Evolutionary conservation across 2,329 filamentous ascomycete species (phyloP), one percentile per base, ranked within the genome.

Genomic region (Plenodomus lindquistii): DNA sequence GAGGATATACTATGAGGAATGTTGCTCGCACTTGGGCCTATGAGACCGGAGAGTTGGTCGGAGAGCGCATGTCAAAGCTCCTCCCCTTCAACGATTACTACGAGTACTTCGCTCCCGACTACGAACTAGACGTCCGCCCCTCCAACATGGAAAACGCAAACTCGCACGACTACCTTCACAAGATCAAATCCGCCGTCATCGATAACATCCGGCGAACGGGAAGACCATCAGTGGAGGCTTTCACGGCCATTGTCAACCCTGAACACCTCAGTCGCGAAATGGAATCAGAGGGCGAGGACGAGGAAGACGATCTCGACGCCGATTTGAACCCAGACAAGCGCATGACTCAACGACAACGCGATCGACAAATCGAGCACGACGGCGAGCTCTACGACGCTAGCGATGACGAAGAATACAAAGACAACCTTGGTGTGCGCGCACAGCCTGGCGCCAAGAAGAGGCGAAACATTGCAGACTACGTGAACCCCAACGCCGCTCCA

Each of bases 31-130:
- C 84, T 1, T 86, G 82, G 84, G 78, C 78, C 18, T 83, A 78
- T 61, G 76, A 97, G 84, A 80, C 78, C 1, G 93, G 93, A 57
- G 82, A 91, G 49, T 81, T 97, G 8, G 89, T 97, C 17, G 89
- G 89, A 21, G 85, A 92, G 51, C 82, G 89, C 22, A 89, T 97
- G 81, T 81, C 85, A 10, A 81, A 87, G 4, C 86, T 89, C n/a
- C 80, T 97, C 35, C 93, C 93, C 0, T 97, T 91, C 73, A 97
- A 96, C 56, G 93, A 97, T 77, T 97, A 97, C 73, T 97, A 97
- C 66, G 85, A 87, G 78, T 88, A 88, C 65, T 88, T 87, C 64
- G 84, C 81, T 5, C 85, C 85, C 2, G 85, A 88, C 63, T 88
- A 86, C 65, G 84, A 88, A 68, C 77, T 88, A 36, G 83, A 87